Percentiles rank a stretch among this genome's conserved stretches.
phyloP scores from a whole-genome alignment of 495 filamentous ascomycete species.

The Penicillium cataractarum region DNA sequence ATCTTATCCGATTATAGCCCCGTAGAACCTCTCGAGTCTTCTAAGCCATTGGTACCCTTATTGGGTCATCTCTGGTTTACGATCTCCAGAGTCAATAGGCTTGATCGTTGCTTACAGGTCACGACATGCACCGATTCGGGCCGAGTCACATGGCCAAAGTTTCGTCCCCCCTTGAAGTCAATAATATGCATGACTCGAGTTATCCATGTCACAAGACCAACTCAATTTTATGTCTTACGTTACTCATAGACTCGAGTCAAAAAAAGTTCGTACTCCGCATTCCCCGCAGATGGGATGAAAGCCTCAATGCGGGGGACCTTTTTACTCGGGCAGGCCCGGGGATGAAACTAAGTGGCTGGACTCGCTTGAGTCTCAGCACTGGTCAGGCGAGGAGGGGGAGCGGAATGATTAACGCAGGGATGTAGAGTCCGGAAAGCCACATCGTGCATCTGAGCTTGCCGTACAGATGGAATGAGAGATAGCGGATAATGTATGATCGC shows the following conservation, averaged over 20 bases:
- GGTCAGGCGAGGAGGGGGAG: neutral
- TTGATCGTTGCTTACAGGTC: no score
- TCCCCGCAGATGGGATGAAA: neutral
- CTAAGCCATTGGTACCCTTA: no score
- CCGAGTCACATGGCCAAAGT: neutral
- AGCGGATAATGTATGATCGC: neutral
- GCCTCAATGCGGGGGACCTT: neutral
- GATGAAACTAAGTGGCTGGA: neutral
- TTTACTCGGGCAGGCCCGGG: neutral
- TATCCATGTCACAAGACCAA: neutral
- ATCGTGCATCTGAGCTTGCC: conserved; percentile 5
- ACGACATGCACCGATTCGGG: neutral
- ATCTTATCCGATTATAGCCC: no score
- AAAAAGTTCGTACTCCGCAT: neutral
- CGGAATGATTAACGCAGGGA: neutral
- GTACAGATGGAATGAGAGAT: neutral
- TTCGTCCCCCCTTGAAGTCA: neutral
- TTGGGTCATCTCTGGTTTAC: no score
- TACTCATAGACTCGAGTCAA: neutral
- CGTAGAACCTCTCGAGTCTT: no score
- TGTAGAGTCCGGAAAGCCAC: neutral
- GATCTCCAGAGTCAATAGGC: no score
- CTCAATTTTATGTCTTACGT: neutral
- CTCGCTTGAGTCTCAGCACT: neutral
- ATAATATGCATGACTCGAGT: neutral